phyloP scores from a whole-genome alignment of 148 eudicot species.

The Linanthus parryae region DNA sequence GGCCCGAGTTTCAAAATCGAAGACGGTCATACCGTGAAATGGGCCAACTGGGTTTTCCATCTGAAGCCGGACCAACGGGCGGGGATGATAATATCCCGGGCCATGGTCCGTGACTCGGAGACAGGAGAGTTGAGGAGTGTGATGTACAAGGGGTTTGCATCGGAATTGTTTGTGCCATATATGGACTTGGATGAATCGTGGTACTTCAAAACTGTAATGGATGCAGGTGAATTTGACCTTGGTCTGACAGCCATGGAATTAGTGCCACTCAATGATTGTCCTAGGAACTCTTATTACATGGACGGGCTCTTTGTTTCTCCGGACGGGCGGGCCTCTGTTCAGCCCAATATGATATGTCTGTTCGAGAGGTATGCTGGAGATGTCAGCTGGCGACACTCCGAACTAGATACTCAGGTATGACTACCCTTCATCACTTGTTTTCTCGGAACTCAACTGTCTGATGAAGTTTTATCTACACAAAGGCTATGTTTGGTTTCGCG shows the following conservation, averaged over 20 bases:
- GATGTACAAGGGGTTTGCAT: no score
- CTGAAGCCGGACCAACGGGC: conserved; percentile 32
- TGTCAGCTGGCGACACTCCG: conserved; percentile 37
- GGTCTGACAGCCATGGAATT: conserved; percentile 25
- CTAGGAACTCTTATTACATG: conserved; percentile 28
- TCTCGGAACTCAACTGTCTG: not conserved
- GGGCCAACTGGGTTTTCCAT: conserved; percentile 41
- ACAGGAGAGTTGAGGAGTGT: conserved; percentile 27
- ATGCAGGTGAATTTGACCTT: conserved; percentile 34
- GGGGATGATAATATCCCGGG: conserved; percentile 29
- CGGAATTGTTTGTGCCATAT: conserved; percentile 30
- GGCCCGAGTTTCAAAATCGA: conserved; percentile 27
- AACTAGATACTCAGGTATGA: conserved; percentile 11
- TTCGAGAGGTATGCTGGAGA: conserved; percentile 39
- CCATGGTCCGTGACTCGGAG: conserved; percentile 28
- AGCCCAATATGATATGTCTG: conserved; percentile 29
- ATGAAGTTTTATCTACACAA: not conserved
- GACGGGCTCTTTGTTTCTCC: conserved; percentile 27
- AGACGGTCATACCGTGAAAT: conserved; percentile 24
- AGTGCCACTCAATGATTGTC: conserved; percentile 34
- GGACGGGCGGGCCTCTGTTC: conserved; percentile 26
- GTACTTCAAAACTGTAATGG: conserved; percentile 36
- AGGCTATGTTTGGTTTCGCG: not conserved
- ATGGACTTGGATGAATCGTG: conserved; percentile 33
- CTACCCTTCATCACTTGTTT: not conserved